Evolutionary conservation across 1,139 yeast genomes (phyloP), one percentile per base, ranked within the genome.

Genomic region (Hansenula sp.): DNA sequence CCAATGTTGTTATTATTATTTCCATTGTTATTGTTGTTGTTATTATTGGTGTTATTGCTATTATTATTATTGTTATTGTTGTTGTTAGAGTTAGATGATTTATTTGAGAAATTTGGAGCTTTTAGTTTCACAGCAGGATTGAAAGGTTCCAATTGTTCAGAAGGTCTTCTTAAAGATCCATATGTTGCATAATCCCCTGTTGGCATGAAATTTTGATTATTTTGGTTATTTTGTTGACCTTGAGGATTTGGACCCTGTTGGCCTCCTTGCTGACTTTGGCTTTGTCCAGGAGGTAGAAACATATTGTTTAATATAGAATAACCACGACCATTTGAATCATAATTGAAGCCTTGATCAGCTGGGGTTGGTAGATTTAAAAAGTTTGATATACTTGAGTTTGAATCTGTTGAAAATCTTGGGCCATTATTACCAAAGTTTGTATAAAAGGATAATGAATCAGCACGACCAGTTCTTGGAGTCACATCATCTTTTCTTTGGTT

Each of bases 61-160:
- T 52, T 45, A 36, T 49, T 34, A n/a, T 56, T 42, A 9, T 6
- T 21, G 25, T 5, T 9, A 9, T 21, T 21, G 9, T 21, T 21
- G n/a, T 21, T 21, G 25, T n/a, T 46, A n/a, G n/a, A n/a, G n/a
- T n/a, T 38, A 3, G 54, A 47, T 13, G 44, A 41, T 31, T 45
- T 51, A 29, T 52, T 55, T 9, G 57, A 53, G 42, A 59, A 63
- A 33, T 59, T 54, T n/a, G 68, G 66, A 15, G 57, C 58, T 49
- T 63, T 64, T 40, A 63, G 53, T 42, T 62, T 54, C 6, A 51
- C 41, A 1, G 58, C 57, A 3, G 72, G 65, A 41, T 67, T 60
- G 48, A 71, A 72, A 2, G 76, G 72, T 42, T 72, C 76, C 38
- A 71, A 46, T 41, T 70, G 76, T 50, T 71, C 76, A 41, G 74